phyloP scores from a whole-genome alignment of 805 yeast species.

The Grigorovia yakushimaensis region DNA sequence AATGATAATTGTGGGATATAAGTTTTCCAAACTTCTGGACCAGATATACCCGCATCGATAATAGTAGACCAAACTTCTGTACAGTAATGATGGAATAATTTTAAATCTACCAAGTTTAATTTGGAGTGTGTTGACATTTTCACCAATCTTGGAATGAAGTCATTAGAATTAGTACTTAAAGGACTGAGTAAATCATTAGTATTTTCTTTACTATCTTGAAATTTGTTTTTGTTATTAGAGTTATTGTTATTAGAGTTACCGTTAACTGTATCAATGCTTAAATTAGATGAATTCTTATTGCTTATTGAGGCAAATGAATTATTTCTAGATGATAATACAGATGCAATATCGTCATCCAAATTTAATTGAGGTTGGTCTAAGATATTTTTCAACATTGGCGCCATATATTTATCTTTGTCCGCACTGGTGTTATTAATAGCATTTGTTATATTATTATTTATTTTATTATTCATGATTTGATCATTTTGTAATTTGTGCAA shows the following conservation, averaged over 20 bases:
- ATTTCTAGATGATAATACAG: background rate
- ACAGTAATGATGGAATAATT: constrained; percentile 80
- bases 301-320: background rate
- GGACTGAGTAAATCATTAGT: constrained; percentile 1
- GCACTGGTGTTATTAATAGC: background rate
- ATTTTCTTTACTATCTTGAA: background rate
- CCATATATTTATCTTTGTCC: background rate
- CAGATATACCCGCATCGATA: constrained; percentile 84
- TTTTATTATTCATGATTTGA: constrained; percentile 6
- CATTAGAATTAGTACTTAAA: background rate
- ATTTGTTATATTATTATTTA: constrained; percentile 1
- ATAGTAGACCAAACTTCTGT: constrained; percentile 79
- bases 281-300: background rate
- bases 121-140: constrained; percentile 22
- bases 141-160: constrained; percentile 2
- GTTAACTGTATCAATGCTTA: background rate
- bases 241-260: background rate
- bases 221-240: background rate
- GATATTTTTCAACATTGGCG: constrained; percentile 1
- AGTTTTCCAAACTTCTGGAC: constrained; percentile 67
- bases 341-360: background rate
- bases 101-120: constrained; percentile 64
- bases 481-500: constrained; percentile 24
- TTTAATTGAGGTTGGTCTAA: background rate
- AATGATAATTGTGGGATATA: constrained; percentile 86